phyloP scores from a whole-genome alignment of 306 rosid species.

The Sicyos edulis region DNA sequence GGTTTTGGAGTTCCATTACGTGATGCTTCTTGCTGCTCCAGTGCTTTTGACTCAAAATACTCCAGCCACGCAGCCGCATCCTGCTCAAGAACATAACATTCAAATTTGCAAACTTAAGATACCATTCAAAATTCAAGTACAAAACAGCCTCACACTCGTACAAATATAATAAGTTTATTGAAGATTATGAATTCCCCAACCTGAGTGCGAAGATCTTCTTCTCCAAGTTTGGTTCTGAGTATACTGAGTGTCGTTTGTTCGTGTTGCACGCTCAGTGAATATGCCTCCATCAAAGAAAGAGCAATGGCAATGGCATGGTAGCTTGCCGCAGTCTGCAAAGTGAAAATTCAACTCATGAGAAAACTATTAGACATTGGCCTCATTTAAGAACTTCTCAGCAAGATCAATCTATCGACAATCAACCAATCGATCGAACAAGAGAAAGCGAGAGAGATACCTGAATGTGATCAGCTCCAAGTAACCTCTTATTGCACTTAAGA shows the following conservation, averaged over 20 bases:
- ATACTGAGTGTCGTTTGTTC: slow-evolving; percentile 92
- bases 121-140: slow-evolving; percentile 6
- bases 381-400: not conserved
- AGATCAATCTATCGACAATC: too few relatives aligned
- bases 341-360: slow-evolving; percentile 15
- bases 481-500: slow-evolving; percentile 90
- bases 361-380: not conserved
- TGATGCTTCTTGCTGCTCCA: slow-evolving; percentile 97
- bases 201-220: slow-evolving; percentile 98
- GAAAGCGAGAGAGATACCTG: slow-evolving; percentile 44
- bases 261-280: slow-evolving; percentile 88
- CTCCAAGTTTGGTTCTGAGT: slow-evolving; percentile 79
- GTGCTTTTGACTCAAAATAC: slow-evolving; percentile 80
- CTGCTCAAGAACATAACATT: slow-evolving; percentile 35
- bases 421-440: slow-evolving; percentile 12
- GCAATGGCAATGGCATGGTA: slow-evolving; percentile 99
- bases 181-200: slow-evolving; percentile 24
- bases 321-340: slow-evolving; percentile 86
- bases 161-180: not conserved
- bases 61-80: slow-evolving; percentile 99
- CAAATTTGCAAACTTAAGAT: not conserved
- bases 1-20: slow-evolving; percentile 90
- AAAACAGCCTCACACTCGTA: slow-evolving; percentile 2
- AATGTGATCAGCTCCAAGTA: slow-evolving; percentile 91
- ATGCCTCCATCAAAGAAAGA: slow-evolving; percentile 94